Percentiles rank a stretch among this genome's conserved stretches.
Conservation (phyloP, 2,329 filamentous ascomycete species). For the Incumbomyces delicatus region DNA sequence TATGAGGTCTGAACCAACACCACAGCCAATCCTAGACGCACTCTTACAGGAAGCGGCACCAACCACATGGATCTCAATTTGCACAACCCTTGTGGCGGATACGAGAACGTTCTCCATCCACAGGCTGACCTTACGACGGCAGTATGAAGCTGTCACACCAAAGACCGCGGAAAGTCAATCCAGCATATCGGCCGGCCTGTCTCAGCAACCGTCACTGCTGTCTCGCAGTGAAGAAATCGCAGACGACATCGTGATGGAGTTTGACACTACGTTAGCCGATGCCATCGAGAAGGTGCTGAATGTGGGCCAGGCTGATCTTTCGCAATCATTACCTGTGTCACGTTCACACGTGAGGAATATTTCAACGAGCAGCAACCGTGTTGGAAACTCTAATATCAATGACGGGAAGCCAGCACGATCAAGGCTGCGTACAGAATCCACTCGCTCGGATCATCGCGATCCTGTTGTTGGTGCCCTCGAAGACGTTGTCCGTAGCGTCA, state of each 20-base stretch:
- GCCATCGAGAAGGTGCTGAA: conserved; percentile 46
- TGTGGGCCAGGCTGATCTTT: neutral
- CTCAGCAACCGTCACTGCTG: neutral
- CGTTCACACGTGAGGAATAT: conserved; percentile 13
- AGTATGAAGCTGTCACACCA: conserved; percentile 23
- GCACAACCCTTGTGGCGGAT: conserved; percentile 48
- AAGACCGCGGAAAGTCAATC: neutral
- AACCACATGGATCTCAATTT: conserved; percentile 44
- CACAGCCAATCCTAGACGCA: conserved; percentile 1
- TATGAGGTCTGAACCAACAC: conserved; percentile 42
- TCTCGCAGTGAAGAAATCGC: conserved; percentile 39
- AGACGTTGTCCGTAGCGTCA: conserved; percentile 46
- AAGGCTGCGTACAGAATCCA: conserved; percentile 7
- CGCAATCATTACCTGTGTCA: neutral
- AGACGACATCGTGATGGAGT: conserved; percentile 47
- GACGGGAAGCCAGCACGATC: conserved; percentile 26
- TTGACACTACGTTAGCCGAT: conserved; percentile 48
- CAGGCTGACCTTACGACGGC: conserved; percentile 44
- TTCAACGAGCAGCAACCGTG: conserved; percentile 12
- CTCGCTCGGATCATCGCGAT: conserved; percentile 39
- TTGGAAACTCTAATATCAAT: conserved; percentile 31
- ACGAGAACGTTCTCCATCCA: conserved; percentile 45
- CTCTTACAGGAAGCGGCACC: neutral
- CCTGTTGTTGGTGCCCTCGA: conserved; percentile 48
- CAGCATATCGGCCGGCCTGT: neutral